These are phyloP conservation scores for Symbiodinium natans DNA, from an alignment of 73 alveolate species.

Conservation along the genomic window DNA sequence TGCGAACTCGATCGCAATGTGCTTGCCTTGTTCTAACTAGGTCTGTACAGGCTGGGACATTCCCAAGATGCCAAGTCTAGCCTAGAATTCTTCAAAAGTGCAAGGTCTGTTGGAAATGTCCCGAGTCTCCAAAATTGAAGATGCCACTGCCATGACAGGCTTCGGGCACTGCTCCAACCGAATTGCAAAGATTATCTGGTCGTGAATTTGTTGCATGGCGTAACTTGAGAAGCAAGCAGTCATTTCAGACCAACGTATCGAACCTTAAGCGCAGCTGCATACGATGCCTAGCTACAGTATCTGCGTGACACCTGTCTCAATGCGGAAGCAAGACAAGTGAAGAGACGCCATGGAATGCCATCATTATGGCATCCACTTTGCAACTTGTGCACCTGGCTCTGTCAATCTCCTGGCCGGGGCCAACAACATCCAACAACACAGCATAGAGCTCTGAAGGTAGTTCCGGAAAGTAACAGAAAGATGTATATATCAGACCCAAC, in stretches of 20 bases:
- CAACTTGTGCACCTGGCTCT: conserved; percentile 2
- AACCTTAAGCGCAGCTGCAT: no score
- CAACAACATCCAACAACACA: no score
- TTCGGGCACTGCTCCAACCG: conserved; percentile 30
- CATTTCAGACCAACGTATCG: no score
- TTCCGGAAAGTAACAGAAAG: no score
- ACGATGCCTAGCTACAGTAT: no score
- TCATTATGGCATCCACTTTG: conserved; percentile 10
- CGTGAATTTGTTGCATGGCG: neutral
- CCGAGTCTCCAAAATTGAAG: conserved; percentile 17
- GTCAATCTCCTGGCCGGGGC: neutral
- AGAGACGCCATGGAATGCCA: neutral
- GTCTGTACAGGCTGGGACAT: conserved; percentile 51
- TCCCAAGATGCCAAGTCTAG: conserved; percentile 24
- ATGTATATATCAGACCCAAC: no score
- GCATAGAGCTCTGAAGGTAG: no score
- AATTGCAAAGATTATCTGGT: neutral
- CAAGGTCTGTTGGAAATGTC: neutral
- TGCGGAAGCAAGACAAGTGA: neutral
- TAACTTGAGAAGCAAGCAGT: neutral
- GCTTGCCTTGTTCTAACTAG: neutral
- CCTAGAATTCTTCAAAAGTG: neutral
- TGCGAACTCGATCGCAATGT: conserved; percentile 82
- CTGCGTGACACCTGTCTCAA: no score
- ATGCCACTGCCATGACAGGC: conserved; percentile 6